phyloP scores from a whole-genome alignment of 2,329 filamentous ascomycete genomes.

The Aspergillus chevalieri region DNA sequence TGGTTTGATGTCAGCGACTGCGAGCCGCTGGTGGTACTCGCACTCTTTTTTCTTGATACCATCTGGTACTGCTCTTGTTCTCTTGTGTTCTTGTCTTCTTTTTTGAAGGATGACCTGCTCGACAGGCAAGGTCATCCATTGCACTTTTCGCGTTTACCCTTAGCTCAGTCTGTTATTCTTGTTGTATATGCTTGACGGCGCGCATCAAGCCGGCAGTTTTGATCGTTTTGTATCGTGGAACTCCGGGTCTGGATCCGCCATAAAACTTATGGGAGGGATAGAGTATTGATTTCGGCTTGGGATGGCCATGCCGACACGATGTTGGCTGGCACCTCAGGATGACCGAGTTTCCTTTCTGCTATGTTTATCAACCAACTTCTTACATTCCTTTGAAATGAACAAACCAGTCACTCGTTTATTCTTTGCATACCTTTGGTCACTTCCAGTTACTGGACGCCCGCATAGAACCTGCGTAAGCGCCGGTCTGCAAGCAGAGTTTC shows the following conservation, averaged over 20 bases:
- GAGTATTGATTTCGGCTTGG: neutral
- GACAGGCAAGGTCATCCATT: neutral
- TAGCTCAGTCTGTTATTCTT: neutral
- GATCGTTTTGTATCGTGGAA: neutral
- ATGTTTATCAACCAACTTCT: neutral
- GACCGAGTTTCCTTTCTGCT: neutral
- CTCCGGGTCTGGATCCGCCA: neutral
- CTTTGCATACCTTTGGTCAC: too few species aligned
- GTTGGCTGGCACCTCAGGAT: neutral
- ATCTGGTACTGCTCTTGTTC: neutral
- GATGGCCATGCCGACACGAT: too few species aligned
- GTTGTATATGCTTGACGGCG: neutral
- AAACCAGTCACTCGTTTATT: neutral
- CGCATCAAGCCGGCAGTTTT: neutral
- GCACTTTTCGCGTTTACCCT: neutral
- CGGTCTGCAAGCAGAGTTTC: too few species aligned
- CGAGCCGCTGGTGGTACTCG: slow-evolving; percentile 1
- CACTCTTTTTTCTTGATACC: slow-evolving; percentile 1
- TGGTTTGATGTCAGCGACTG: slow-evolving; percentile 5
- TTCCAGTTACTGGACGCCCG: too few species aligned
- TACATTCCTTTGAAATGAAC: neutral
- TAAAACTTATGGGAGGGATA: neutral
- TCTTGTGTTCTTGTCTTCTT: neutral
- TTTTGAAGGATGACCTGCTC: neutral
- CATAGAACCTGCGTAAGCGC: neutral